Evolutionary conservation across 768 basidiomycete species (phyloP).

Genomic region (Panaeolus cyanescens): DNA sequence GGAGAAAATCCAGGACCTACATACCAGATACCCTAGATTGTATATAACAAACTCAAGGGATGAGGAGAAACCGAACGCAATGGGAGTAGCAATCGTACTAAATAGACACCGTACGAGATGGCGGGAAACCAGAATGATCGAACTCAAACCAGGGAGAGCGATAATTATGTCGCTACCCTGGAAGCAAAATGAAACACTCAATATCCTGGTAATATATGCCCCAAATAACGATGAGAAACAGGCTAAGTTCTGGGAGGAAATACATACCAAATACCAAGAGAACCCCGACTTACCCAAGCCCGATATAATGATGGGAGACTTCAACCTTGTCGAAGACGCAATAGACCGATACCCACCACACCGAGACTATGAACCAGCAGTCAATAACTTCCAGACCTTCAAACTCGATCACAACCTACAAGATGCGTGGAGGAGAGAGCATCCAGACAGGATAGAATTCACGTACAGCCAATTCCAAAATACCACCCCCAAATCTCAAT

Average conservation of each 20-base stretch:
- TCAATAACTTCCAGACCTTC: neutral
- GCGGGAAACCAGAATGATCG: neutral
- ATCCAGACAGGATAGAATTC: neutral
- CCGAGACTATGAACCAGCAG: constrained; percentile 10
- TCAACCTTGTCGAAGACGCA: constrained; percentile 35
- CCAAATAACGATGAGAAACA: constrained; percentile 29
- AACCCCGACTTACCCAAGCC: constrained; percentile 7
- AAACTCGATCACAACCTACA: neutral
- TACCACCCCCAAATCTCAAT: neutral
- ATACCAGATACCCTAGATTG: constrained; percentile 2
- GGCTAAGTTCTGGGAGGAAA: constrained; percentile 28
- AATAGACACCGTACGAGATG: constrained; percentile 27
- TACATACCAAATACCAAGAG: neutral
- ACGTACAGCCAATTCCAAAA: neutral
- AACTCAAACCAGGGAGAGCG: constrained; percentile 31
- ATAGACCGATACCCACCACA: constrained; percentile 31
- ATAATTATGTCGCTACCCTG: constrained; percentile 12
- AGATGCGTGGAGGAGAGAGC: neutral
- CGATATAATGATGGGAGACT: constrained; percentile 37
- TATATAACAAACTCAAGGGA: constrained; percentile 18
- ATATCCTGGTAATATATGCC: constrained; percentile 34
- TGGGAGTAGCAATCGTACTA: constrained; percentile 33
- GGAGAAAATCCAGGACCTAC: constrained; percentile 6
- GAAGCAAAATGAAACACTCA: constrained; percentile 16
- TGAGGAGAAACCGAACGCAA: constrained; percentile 16